Evolutionary conservation across 129 eudicot species (phyloP).

Genomic region (sunflower (Helianthus annuus)): HanXRQr2.0-SUNRISE NC_035447.2:17641149-17641648

Average conservation of each 20-base stretch:
- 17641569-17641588: constrained; percentile 99
- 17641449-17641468: constrained; percentile 75
- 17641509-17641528: constrained; percentile 98
- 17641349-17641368: not conserved
- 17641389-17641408: not conserved
- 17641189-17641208: no score
- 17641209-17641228: no score
- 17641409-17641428: not conserved
- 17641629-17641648: constrained; percentile 94
- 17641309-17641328: not conserved
- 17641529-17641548: constrained; percentile 95
- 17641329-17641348: not conserved
- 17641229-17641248: no score
- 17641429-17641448: constrained; percentile 48
- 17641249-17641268: no score
- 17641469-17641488: constrained; percentile 68
- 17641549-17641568: constrained; percentile 94
- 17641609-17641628: constrained; percentile 75
- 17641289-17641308: not conserved
- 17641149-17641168: no score
- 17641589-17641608: constrained; percentile 98
- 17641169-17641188: no score
- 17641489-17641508: constrained; percentile 87
- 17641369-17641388: not conserved
- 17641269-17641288: no score